These are phyloP conservation scores for Malbranchea cinnamomea DNA, from an alignment of 2,329 filamentous ascomycete species.

Conservation along the genomic window DNA sequence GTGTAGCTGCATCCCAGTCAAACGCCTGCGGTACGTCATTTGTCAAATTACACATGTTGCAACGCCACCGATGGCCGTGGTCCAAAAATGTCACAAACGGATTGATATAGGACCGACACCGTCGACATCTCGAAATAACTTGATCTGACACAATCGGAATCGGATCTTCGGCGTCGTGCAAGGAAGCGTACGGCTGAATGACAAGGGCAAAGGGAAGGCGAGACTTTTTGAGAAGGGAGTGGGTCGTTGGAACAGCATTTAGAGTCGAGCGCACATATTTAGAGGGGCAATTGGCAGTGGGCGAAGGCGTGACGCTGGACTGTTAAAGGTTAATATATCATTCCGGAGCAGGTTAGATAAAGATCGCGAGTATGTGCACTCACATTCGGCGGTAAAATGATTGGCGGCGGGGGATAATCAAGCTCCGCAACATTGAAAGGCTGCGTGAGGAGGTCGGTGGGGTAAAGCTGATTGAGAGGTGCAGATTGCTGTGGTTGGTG, in stretches of 20 bases:
- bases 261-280: constrained; percentile 93
- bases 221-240: constrained; percentile 90
- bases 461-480: constrained; percentile 73
- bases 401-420: constrained; percentile 78
- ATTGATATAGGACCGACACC: constrained; percentile 95
- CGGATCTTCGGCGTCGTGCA: constrained; percentile 83
- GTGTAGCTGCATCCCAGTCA: constrained; percentile 87
- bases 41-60: constrained; percentile 98
- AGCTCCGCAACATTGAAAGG: constrained; percentile 90
- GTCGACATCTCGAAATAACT: constrained; percentile 88
- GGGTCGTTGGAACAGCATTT: constrained; percentile 83
- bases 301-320: constrained; percentile 83
- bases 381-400: constrained; percentile 83
- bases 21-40: constrained; percentile 99
- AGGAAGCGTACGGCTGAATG: constrained; percentile 85
- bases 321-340: constrained; percentile 33
- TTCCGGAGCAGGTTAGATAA: constrained; percentile 1
- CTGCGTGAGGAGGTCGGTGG: constrained; percentile 79
- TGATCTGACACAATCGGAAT: constrained; percentile 91
- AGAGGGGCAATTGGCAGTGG: constrained; percentile 75
- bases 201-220: constrained; percentile 89
- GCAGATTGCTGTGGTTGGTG: constrained; percentile 37
- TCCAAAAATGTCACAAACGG: constrained; percentile 94
- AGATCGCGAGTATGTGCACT: constrained; percentile 24
- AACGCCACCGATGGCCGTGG: constrained; percentile 93